A percentile compares a stretch with the other conserved stretches of the same genome.
Conservation (phyloP, 2,329 filamentous ascomycete genomes). For the Coniochaeta sp. region DNA sequence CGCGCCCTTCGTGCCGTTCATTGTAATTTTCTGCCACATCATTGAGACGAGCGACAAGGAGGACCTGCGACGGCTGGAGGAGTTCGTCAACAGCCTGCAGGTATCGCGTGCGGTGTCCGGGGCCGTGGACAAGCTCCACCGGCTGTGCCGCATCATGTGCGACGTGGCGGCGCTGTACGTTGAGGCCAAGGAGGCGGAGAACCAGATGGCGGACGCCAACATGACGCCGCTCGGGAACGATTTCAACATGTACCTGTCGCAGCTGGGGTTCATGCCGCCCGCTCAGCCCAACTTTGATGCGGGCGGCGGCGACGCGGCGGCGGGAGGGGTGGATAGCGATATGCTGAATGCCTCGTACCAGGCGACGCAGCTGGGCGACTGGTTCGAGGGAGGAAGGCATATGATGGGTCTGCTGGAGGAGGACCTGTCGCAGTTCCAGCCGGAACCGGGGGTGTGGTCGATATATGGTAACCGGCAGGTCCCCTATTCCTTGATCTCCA, state of each 20-base stretch:
- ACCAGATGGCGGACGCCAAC: slow-evolving; percentile 27
- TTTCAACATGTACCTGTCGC: slow-evolving; percentile 58
- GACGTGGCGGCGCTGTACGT: slow-evolving; percentile 55
- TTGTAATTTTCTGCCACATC: slow-evolving; percentile 50
- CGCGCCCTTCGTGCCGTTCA: slow-evolving; percentile 52
- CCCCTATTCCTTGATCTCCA: neutral
- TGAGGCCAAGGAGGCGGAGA: slow-evolving; percentile 45
- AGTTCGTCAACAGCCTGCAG: slow-evolving; percentile 49
- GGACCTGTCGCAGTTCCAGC: slow-evolving; percentile 39
- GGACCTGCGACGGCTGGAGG: slow-evolving; percentile 46
- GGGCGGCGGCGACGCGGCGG: slow-evolving; percentile 2
- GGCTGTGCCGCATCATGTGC: slow-evolving; percentile 54
- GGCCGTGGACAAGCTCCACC: slow-evolving; percentile 51
- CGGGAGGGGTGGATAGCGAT: slow-evolving; percentile 4
- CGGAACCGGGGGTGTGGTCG: slow-evolving; percentile 9
- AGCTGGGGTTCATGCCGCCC: slow-evolving; percentile 50
- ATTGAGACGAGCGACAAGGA: slow-evolving; percentile 43
- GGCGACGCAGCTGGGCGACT: slow-evolving; percentile 48
- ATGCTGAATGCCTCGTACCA: slow-evolving; percentile 12
- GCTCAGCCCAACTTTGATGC: neutral
- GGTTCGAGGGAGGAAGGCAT: slow-evolving; percentile 59
- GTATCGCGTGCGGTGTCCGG: slow-evolving; percentile 45
- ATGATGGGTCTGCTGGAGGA: slow-evolving; percentile 59
- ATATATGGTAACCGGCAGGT: neutral
- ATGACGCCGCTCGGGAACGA: slow-evolving; percentile 46